A percentile compares a stretch with the other conserved stretches of the same genome.
phyloP scores from a whole-genome alignment of 257 asterid species.

The Ligustrum vulgare region DNA sequence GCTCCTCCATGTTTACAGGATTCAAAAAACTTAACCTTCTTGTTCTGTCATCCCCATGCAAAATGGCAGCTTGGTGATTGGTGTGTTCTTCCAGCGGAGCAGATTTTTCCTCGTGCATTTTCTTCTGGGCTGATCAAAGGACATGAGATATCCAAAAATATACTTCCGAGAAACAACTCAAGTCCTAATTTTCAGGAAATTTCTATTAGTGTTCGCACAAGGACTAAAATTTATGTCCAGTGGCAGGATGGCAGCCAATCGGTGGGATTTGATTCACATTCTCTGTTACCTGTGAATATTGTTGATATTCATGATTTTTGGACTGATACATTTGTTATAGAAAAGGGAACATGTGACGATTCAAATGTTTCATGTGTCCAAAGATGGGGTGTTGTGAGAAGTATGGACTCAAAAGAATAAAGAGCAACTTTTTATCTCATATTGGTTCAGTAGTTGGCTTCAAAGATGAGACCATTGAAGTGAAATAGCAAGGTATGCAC shows the following conservation, averaged over 20 bases:
- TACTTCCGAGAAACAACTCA: conserved; percentile 16
- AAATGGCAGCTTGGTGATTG: conserved; percentile 94
- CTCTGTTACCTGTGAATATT: conserved; percentile 56
- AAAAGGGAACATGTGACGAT: conserved; percentile 60
- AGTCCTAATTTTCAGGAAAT: conserved; percentile 38
- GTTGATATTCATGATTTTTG: conserved; percentile 82
- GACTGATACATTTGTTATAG: conserved; percentile 75
- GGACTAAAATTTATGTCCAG: conserved; percentile 63
- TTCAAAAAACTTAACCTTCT: conserved; percentile 48
- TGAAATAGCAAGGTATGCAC: conserved; percentile 70
- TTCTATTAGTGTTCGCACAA: conserved; percentile 64
- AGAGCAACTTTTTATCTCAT: conserved; percentile 39
- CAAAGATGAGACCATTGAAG: conserved; percentile 58
- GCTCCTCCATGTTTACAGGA: conserved; percentile 55
- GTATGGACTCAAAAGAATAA: conserved; percentile 71
- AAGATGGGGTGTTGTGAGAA: conserved; percentile 70
- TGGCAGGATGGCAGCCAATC: conserved; percentile 94
- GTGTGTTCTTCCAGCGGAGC: conserved; percentile 53
- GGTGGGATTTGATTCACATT: conserved; percentile 53
- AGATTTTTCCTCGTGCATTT: conserved; percentile 19
- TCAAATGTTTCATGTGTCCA: conserved; percentile 31
- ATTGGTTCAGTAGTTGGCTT: conserved; percentile 72
- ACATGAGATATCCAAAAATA: conserved; percentile 24
- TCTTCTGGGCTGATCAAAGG: conserved; percentile 26
- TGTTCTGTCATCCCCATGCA: conserved; percentile 55